Evolutionary conservation across 306 rosid genomes (phyloP).

Genomic region (barrel medic (Medicago truncatula)): MtrunA17r5.0-ANR NC_053045.1:64590001-64590500

Average conservation of each 20-base stretch:
- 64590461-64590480: not conserved
- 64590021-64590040: not conserved
- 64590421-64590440: not conserved
- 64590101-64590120: not conserved
- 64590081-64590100: conserved; percentile 13
- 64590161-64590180: conserved; percentile 92
- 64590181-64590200: conserved; percentile 94
- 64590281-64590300: conserved; percentile 83
- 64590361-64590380: conserved; percentile 18
- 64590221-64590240: conserved; percentile 95
- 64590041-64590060: not conserved
- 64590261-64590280: conserved; percentile 97
- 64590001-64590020: not conserved
- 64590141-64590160: conserved; percentile 7
- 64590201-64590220: conserved; percentile 99
- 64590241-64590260: conserved; percentile 97
- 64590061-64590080: not conserved
- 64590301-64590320: conserved; percentile 39
- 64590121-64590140: not conserved
- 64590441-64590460: not conserved
- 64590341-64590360: conserved; percentile 10
- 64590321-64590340: conserved; percentile 35
- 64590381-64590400: conserved; percentile 9
- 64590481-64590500: not conserved
- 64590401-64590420: not conserved